These are phyloP conservation scores for Psidium friedrichsthalianum DNA, from an alignment of 345 rosid genomes.

Conservation along the genomic window DNA sequence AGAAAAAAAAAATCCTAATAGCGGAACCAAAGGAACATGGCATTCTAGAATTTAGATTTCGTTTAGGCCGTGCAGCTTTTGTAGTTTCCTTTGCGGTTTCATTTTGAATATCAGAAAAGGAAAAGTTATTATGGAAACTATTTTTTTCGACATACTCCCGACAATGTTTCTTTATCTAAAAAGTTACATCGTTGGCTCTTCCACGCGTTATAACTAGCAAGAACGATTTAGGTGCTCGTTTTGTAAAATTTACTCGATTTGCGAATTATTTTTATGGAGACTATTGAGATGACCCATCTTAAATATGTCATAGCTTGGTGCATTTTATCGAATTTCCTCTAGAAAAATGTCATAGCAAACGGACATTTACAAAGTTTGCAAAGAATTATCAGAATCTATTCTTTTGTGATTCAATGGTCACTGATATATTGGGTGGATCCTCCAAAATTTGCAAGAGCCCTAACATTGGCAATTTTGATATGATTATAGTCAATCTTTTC, in stretches of 20 bases:
- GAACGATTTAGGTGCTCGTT: too few species aligned
- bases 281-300: background rate
- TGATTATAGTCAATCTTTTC: background rate
- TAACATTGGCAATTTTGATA: background rate
- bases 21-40: too few species aligned
- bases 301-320: background rate
- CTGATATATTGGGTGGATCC: accelerated
- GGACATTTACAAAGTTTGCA: background rate
- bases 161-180: background rate
- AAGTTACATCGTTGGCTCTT: accelerated
- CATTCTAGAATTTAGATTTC: too few species aligned
- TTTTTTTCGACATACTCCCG: background rate
- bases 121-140: background rate
- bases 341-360: background rate
- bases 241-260: background rate
- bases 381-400: background rate
- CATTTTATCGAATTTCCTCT: background rate
- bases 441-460: background rate
- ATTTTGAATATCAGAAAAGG: background rate
- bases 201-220: background rate
- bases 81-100: background rate
- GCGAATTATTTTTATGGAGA: accelerated
- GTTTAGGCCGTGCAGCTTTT: too few species aligned
- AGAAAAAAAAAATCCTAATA: too few species aligned
- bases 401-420: background rate